Percentiles rank a stretch among this genome's conserved stretches.
Evolutionary conservation across 139 green algal species (phyloP).

Genomic region (Cymbomonas tetramitiformis): DNA sequence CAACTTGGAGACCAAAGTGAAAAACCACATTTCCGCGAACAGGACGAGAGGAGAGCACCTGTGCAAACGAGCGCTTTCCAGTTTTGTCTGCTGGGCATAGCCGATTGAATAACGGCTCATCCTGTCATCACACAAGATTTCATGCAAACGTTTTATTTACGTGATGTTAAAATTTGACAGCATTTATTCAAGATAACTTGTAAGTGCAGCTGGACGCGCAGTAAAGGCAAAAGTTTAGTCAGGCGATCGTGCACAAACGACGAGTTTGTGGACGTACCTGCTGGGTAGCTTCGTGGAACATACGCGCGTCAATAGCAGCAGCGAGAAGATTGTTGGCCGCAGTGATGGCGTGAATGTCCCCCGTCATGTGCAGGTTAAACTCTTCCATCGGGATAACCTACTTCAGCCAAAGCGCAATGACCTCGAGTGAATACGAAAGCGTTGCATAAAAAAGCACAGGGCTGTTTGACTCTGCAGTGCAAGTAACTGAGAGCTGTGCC

Average conservation of each 20-base stretch:
- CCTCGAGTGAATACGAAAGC: not conserved
- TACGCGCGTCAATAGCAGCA: slow-evolving; percentile 81
- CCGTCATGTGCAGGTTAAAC: slow-evolving; percentile 85
- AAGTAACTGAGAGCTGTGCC: too few relatives aligned
- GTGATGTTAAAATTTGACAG: too few relatives aligned
- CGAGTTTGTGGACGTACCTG: not conserved
- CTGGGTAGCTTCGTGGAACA: slow-evolving; percentile 90
- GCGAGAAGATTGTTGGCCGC: slow-evolving; percentile 94
- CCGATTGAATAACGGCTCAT: slow-evolving; percentile 71
- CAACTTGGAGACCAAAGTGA: too few relatives aligned
- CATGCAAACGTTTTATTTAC: too few relatives aligned
- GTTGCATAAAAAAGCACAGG: too few relatives aligned
- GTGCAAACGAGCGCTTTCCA: slow-evolving; percentile 59
- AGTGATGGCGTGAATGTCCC: slow-evolving; percentile 92
- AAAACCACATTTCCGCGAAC: not conserved
- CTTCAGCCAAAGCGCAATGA: not conserved
- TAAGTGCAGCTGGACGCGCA: too few relatives aligned
- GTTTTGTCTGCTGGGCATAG: slow-evolving; percentile 51
- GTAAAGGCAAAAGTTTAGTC: not conserved
- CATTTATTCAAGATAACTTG: too few relatives aligned
- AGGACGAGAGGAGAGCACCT: not conserved
- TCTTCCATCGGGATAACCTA: slow-evolving; percentile 40
- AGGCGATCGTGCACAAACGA: not conserved
- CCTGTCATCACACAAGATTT: too few relatives aligned
- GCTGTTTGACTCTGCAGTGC: too few relatives aligned